A percentile compares a stretch with the other conserved stretches of the same genome.
Evolutionary conservation across 305 asterid species (phyloP).

Genomic region (Petunia hybrid): DNA sequence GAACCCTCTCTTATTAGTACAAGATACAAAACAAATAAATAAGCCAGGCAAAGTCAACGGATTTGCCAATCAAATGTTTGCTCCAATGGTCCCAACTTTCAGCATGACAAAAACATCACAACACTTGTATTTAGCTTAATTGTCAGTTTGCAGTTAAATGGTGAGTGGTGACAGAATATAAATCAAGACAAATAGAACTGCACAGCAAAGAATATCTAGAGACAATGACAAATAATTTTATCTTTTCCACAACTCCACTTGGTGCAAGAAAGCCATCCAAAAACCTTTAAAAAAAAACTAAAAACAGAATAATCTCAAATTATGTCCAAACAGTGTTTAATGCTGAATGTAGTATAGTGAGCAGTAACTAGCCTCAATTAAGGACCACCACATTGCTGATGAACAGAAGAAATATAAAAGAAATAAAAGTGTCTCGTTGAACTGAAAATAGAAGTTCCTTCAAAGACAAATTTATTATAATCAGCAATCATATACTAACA

Average conservation of each 20-base stretch:
- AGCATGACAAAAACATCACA: not conserved
- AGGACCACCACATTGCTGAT: slow-evolving; percentile 16
- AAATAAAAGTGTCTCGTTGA: not conserved
- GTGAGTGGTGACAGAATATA: not conserved
- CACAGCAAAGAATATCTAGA: slow-evolving; percentile 8
- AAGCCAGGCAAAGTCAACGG: not conserved
- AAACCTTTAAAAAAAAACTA: not conserved
- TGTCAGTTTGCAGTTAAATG: not conserved
- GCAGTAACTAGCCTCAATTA: not conserved
- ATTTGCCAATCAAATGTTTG: slow-evolving; percentile 24
- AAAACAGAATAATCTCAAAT: not conserved
- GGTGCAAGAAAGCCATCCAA: slow-evolving; percentile 16
- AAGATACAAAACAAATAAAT: slow-evolving; percentile 20
- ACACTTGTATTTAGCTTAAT: not conserved
- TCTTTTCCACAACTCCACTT: not conserved
- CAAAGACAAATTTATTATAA: slow-evolving; percentile 11
- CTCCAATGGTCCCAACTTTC: slow-evolving; percentile 25
- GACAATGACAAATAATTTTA: not conserved
- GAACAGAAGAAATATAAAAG: not conserved
- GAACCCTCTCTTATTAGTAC: not conserved
- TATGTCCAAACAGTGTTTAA: not conserved
- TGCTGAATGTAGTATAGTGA: slow-evolving; percentile 5
- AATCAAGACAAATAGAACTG: not conserved
- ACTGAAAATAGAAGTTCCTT: not conserved
- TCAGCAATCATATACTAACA: not conserved